Base-by-base conservation (phyloP, 139 green algal genomes). In the Micractinium conductrix region DNA sequence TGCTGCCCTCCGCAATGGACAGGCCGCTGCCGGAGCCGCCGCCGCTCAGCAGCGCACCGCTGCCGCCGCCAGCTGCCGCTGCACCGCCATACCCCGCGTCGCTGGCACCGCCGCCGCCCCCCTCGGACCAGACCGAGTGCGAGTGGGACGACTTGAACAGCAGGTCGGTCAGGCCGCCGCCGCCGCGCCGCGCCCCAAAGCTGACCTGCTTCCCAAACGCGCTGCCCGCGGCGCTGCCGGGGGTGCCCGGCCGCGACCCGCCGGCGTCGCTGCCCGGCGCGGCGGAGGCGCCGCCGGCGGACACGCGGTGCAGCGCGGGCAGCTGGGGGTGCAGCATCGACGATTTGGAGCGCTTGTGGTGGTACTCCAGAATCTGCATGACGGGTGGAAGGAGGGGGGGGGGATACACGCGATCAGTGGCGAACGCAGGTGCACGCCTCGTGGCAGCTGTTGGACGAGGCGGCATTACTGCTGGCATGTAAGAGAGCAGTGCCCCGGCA, bases 281-380 rank as follows among this genome's bases (percentile, higher is more conserved):
- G 7, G 78, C 43, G 28, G 85, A 38, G 10, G 65, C 33, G 65
- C 78, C 45, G 69, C 45, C 43, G 4, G 68, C 42, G 1, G 78
- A 84, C 3, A 82, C 9, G 58, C 76, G 76, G 76, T 71, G 53
- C 55, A 82, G 78, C 24, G 76, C 68, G 21, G 76, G 79, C 76
- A 85, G 78, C 65, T 80, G 78, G 21, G 45, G 85, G 38, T 86
- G 79, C 22, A 68, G 78, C 37, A 74, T 48, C 67, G 68, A 58
- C 50, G 73, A 40, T 71, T 89, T 62, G 74, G 21, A 19, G 50
- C n/a, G 81, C 42, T 62, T 79, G 75, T 88, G 45, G 63, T 90
- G 86, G 50, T 84, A 91, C 70, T 88, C 87, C 79, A 87, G 62
- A 35, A 91, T 90, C 85, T 90, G 85, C 48, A 65, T 22, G 40